Evolutionary conservation across 352 stramenopile species (phyloP).

Genomic region (Plasmopara viticola): DNA sequence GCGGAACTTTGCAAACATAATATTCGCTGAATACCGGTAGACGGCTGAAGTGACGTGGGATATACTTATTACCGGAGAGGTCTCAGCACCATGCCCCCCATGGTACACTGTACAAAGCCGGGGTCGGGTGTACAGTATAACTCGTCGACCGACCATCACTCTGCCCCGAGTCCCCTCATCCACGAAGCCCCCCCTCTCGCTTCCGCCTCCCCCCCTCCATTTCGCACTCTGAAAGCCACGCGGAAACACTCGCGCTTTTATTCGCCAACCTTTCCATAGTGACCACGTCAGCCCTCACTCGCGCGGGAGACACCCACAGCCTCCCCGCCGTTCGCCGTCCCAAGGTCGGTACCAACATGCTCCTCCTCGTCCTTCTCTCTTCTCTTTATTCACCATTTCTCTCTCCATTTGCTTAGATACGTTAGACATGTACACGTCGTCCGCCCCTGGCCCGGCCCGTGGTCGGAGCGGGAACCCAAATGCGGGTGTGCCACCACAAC

Average conservation of each 20-base stretch:
- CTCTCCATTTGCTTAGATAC: background rate
- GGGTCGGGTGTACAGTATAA: conserved; percentile 1
- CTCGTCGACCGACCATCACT: conserved; percentile 13
- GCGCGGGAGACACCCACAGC: conserved; percentile 1
- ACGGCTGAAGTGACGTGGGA: background rate
- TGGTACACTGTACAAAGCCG: conserved; percentile 1
- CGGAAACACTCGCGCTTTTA: conserved; percentile 7
- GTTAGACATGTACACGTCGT: conserved; percentile 59
- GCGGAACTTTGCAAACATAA: no score
- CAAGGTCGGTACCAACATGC: conserved; percentile 3
- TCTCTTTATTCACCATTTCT: background rate
- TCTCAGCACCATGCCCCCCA: background rate
- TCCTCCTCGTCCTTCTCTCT: background rate
- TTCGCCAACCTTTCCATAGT: background rate
- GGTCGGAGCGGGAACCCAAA: conserved; percentile 52
- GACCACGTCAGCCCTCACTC: background rate
- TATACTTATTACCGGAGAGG: background rate
- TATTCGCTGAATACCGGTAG: background rate
- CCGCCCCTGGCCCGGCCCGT: conserved; percentile 47
- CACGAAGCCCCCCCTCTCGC: conserved; percentile 23
- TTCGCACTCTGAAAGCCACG: conserved; percentile 33
- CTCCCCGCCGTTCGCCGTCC: conserved; percentile 1
- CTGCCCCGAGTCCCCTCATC: conserved; percentile 13
- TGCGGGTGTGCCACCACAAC: conserved; percentile 30
- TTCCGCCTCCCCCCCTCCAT: conserved; percentile 25